Evolutionary conservation across 1,139 yeast species (phyloP), one percentile per base, ranked within the genome.

Genomic region (Geotrichum fermentans): DNA sequence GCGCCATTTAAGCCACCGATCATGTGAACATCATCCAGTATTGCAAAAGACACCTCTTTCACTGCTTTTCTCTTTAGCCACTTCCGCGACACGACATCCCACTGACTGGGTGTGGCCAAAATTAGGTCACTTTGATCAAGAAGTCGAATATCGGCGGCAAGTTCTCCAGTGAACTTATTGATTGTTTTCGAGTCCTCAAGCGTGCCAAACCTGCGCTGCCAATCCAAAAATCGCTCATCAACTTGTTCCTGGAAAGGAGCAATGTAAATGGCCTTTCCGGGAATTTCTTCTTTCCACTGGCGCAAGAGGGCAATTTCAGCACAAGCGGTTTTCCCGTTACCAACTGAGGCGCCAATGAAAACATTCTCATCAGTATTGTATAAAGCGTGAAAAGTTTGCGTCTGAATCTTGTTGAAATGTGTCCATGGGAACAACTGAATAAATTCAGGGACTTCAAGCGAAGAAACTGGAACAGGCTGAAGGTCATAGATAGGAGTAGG

Each of bases 101-200:
- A 84, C 54, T 86, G 90, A 18, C 69, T 73, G 0, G 97, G 95
- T 0, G 97, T 88, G 2, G 87, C 79, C 16, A 90, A 64, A n/a
- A 87, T 66, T 49, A 90, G 64, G 61, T 87, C 90, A 51, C 80
- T 76, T 21, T 70, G 67, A 1, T 80, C 79, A 10, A 88, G 59
- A 2, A 78, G 56, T 47, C 72, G 70, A 50, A 83, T 60, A 60
- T 89, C 94, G 1, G 66, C 61, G 1, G 75, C 57, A 8, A 77
- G 54, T 43, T 85, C 92, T 6, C 87, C 88, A 0, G 80, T 74
- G n/a, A 89, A 68, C 56, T 77, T 79, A 40, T 68, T 71, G 10
- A 89, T 73, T 0, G 43, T 51, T 47, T 56, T 60, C 17, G 60
- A 61, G 3, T 73, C 77, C 0, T 71, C 50, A 16, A 59, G 43